These are phyloP conservation scores for Paramecium primaurelia DNA, from an alignment of 73 alveolate genomes.

Conservation along the genomic window DNA sequence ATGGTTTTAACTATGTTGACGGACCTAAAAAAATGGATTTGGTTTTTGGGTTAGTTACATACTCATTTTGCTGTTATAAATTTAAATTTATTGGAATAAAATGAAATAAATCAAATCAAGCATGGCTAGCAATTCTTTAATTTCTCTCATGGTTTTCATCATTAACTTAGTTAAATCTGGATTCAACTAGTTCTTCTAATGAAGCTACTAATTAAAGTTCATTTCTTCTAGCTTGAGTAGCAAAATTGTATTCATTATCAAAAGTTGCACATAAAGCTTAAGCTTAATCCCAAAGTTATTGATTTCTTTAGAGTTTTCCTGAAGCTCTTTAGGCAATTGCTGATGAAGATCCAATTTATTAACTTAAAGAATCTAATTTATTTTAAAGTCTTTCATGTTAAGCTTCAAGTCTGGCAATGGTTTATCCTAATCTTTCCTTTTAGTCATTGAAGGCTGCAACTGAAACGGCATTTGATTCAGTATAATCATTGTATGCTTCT, in stretches of 20 bases:
- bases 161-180: not conserved
- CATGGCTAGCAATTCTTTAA: not conserved
- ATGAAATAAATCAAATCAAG: not conserved
- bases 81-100: not conserved
- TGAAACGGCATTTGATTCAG: not conserved
- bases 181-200: not conserved
- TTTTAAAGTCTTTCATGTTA: not conserved
- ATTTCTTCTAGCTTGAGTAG: not conserved
- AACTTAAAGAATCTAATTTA: not conserved
- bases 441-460: not conserved
- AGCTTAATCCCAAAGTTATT: not conserved
- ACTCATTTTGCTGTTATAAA: not conserved
- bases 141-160: not conserved
- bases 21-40: not conserved
- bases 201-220: not conserved
- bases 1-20: not conserved
- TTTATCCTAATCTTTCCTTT: not conserved
- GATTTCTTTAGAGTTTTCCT: not conserved
- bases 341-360: not conserved
- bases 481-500: not conserved
- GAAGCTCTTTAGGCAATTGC: not conserved
- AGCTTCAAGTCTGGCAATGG: not conserved
- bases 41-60: not conserved
- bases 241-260: not conserved
- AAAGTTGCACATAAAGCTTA: not conserved